Conservation (phyloP, 495 filamentous ascomycete species). For the Wilcoxina mikolae region DNA sequence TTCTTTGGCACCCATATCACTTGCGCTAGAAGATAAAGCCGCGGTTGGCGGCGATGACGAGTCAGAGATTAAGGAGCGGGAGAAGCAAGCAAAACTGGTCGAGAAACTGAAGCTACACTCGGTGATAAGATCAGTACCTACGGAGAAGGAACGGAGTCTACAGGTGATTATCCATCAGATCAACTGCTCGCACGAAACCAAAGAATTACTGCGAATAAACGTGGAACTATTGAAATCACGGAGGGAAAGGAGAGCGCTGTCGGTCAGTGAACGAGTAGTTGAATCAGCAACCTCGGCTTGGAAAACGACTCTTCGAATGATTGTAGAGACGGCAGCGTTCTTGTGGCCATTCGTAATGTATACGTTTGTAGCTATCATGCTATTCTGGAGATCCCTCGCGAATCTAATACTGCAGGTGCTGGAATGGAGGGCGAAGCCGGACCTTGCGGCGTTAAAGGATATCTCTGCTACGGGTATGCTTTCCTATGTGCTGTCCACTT, state of each 20-base stretch:
- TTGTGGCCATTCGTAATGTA: constrained; percentile 61
- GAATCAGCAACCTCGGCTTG: constrained; percentile 78
- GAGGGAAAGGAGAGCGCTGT: constrained; percentile 67
- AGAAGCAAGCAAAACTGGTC: constrained; percentile 47
- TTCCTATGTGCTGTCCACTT: background rate
- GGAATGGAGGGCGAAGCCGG: constrained; percentile 73
- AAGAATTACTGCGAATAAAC: constrained; percentile 71
- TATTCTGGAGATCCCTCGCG: constrained; percentile 67
- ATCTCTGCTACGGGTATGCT: constrained; percentile 58
- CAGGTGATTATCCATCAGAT: constrained; percentile 81
- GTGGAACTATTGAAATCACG: constrained; percentile 58
- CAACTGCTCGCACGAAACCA: constrained; percentile 87
- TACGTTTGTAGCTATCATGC: constrained; percentile 58
- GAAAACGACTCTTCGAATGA: constrained; percentile 54
- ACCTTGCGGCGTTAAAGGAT: constrained; percentile 79
- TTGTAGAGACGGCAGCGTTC: constrained; percentile 58
- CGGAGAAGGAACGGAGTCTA: constrained; percentile 68
- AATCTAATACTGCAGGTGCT: constrained; percentile 66
- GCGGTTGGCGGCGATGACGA: constrained; percentile 46
- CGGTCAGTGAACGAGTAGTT: constrained; percentile 87
- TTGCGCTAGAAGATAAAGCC: constrained; percentile 70
- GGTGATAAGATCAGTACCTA: constrained; percentile 56
- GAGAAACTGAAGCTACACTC: constrained; percentile 83
- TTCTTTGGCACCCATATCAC: constrained; percentile 72
- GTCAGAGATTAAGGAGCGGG: constrained; percentile 39